phyloP scores from a whole-genome alignment of 768 basidiomycete genomes.

The Hydnum rufescens region DNA sequence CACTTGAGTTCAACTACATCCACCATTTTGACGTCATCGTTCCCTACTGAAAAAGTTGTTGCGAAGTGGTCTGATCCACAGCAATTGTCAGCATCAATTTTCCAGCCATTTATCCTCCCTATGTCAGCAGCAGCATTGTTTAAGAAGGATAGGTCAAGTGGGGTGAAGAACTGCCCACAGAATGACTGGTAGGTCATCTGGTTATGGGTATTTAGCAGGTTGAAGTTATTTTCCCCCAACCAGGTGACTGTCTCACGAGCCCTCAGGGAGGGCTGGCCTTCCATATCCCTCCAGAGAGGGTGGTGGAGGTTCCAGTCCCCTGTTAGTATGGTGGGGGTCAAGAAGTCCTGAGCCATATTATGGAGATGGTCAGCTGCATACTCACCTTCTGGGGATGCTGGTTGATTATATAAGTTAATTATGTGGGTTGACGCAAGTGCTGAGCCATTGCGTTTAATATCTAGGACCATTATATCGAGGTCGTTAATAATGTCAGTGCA shows the following conservation, averaged over 20 bases:
- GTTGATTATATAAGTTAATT: conserved; percentile 17
- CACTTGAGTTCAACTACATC: too few species aligned
- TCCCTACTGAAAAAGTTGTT: neutral
- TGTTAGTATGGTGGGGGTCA: conserved; percentile 10
- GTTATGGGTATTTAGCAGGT: neutral
- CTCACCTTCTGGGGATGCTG: neutral
- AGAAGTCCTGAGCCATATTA: neutral
- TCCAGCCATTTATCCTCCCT: neutral
- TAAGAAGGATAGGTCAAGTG: neutral
- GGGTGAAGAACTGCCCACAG: neutral
- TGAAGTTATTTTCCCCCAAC: neutral
- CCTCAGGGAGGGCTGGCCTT: neutral
- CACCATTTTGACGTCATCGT: neutral
- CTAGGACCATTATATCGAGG: neutral
- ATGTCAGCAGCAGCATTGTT: neutral
- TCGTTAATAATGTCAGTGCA: neutral
- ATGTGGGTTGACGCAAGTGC: conserved; percentile 10
- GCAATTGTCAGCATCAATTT: neutral
- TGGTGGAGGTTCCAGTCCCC: conserved; percentile 18
- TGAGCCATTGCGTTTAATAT: neutral
- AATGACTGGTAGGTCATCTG: neutral
- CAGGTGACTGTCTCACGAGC: neutral
- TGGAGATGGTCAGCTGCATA: neutral
- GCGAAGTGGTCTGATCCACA: conserved; percentile 7
- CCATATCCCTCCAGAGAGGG: neutral